phyloP scores from a whole-genome alignment of 1,139 yeast genomes.

The Sugiyamaella castrensis region DNA sequence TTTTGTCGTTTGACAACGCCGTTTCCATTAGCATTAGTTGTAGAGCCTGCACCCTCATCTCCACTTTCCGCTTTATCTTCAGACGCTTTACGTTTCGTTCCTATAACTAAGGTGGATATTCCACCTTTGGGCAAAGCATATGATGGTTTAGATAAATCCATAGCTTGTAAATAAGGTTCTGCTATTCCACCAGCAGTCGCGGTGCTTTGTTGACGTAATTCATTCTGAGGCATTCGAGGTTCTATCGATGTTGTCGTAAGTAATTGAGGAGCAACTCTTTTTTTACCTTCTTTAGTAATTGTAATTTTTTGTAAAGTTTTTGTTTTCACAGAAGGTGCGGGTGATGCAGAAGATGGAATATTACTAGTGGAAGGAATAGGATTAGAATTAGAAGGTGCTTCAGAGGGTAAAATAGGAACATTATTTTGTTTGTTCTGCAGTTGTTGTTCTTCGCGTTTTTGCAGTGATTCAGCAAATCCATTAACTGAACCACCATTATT shows the following conservation, averaged over 20 bases:
- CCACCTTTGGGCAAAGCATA: constrained; percentile 43
- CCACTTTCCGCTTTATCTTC: constrained; percentile 40
- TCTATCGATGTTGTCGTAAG: constrained; percentile 49
- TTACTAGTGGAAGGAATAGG: constrained; percentile 16
- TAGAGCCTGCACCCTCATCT: constrained; percentile 36
- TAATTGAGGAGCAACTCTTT: constrained; percentile 82
- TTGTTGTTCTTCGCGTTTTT: constrained; percentile 8
- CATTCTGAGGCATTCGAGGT: constrained; percentile 28
- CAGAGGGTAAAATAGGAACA: not conserved
- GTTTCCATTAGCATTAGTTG: constrained; percentile 41
- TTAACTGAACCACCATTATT: constrained; percentile 12
- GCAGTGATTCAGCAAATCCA: constrained; percentile 5
- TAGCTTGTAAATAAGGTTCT: constrained; percentile 21
- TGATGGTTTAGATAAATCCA: constrained; percentile 41
- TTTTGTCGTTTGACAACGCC: constrained; percentile 36
- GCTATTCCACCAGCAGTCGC: not conserved
- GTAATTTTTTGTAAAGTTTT: constrained; percentile 48
- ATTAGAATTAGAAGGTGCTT: constrained; percentile 16
- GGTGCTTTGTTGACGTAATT: constrained; percentile 12
- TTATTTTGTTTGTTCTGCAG: constrained; percentile 19
- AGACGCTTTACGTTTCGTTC: constrained; percentile 43
- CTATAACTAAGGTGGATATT: constrained; percentile 43
- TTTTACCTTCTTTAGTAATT: constrained; percentile 74
- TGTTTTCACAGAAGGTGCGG: constrained; percentile 1
- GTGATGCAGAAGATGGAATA: constrained; percentile 12